Base-by-base conservation (phyloP, 2,329 filamentous ascomycete genomes). In the Pseudocercospora vitis region DNA sequence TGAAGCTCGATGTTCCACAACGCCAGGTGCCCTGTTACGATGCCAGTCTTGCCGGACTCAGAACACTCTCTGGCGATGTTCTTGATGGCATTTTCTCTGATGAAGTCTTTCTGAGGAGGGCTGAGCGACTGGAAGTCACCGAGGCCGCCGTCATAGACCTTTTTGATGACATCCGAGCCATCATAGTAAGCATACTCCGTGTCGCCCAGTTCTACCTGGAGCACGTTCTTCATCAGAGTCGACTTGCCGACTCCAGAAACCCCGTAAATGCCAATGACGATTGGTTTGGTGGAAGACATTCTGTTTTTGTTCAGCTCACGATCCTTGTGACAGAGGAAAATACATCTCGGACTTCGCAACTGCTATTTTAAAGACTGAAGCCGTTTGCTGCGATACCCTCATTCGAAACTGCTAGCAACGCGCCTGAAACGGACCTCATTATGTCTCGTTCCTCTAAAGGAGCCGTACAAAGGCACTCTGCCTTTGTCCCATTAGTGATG, bases 11-110 rank as follows among this genome's bases (percentile, higher is more conserved):
- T 61, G 1, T 63, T 64, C 78, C 79, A 83, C 58, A 85, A 79
- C 70, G 78, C 79, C 62, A 73, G 78, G 62, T 86, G 80, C 0
- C 81, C 81, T 3, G 78, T 68, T 2, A 86, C 77, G 2, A 86
- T 60, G 1, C 66, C 81, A 4, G 66, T 56, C 53, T 66, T 70
- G 0, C 69, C 63, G 7, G 44, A 72, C 0, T 60, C 9, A 1
- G 50, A 39, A 50, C 76, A 79, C 6, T 74, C 57, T 0, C 71
- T 40, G 18, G 55, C 31, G 44, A 85, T 78, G 0, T 11, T 58
- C 0, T 71, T 46, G 47, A 85, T 82, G 3, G 80, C 79, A 29
- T 52, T 48, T 29, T 70, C 35, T 2, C 81, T 79, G 53, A 60
- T 74, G 0, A 59, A 1, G 0, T n/a, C 16, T 62, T 81, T 76